These are phyloP conservation scores for Patellifolia procumbens DNA, from an alignment of 179 eudicot genomes.

Conservation along the genomic window DNA sequence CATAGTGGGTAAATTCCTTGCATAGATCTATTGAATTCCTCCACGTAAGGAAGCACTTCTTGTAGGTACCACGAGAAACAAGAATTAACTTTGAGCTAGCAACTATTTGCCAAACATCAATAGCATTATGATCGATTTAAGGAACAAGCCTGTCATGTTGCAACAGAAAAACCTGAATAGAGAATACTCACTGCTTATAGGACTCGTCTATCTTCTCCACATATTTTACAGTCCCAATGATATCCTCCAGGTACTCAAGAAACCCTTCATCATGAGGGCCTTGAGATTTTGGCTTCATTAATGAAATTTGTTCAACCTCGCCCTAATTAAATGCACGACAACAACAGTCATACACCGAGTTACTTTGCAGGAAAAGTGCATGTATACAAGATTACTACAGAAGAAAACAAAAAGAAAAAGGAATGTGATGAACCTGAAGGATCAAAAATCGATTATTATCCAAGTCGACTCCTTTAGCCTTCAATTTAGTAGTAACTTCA, in stretches of 20 bases:
- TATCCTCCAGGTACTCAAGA: constrained; percentile 95
- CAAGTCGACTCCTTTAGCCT: constrained; percentile 96
- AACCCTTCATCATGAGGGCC: constrained; percentile 99
- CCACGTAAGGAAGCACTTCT: background rate
- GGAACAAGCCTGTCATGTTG: background rate
- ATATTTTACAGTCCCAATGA: constrained; percentile 90
- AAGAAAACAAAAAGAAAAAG: too few relatives aligned
- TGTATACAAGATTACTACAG: background rate
- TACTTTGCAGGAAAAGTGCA: background rate
- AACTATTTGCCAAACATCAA: background rate
- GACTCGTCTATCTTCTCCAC: constrained; percentile 93
- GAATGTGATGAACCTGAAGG: constrained; percentile 67
- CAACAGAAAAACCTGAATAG: background rate
- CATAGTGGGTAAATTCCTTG: background rate
- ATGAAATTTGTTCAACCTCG: constrained; percentile 96
- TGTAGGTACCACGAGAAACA: background rate
- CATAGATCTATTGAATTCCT: constrained; percentile 5
- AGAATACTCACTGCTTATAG: constrained; percentile 65
- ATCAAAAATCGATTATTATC: constrained; percentile 95
- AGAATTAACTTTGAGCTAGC: background rate
- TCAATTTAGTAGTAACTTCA: constrained; percentile 82
- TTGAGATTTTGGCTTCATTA: constrained; percentile 98
- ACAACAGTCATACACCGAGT: constrained; percentile 13
- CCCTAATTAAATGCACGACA: constrained; percentile 53
- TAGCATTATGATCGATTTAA: background rate